These are phyloP conservation scores for Poa annua DNA, from an alignment of 176 grass and related monocot genomes.

Conservation along the genomic window DNA sequence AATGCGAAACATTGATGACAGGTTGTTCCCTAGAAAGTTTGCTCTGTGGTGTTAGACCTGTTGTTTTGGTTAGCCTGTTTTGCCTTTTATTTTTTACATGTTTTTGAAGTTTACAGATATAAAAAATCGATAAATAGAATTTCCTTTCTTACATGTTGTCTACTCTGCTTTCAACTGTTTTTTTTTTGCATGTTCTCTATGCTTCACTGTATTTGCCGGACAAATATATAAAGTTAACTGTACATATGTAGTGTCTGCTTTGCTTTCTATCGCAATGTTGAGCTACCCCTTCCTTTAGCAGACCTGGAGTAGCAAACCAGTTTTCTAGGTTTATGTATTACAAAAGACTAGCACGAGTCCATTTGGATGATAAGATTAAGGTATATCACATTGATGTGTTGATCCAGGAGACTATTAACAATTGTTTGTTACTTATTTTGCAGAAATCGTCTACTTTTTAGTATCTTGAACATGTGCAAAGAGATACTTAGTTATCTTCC, in stretches of 20 bases:
- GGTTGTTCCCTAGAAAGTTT: conserved; percentile 68
- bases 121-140: not conserved
- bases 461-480: conserved; percentile 95
- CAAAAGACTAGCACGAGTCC: conserved; percentile 4
- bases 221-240: conserved; percentile 15
- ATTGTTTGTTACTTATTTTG: conserved; percentile 44
- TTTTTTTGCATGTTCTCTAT: not conserved
- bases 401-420: conserved; percentile 10
- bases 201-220: not conserved
- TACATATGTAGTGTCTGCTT: not conserved
- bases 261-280: not conserved
- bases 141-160: not conserved
- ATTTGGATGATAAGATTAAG: conserved; percentile 15
- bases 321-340: conserved; percentile 6
- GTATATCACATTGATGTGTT: conserved; percentile 23
- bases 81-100: conserved; percentile 16
- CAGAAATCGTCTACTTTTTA: conserved; percentile 97
- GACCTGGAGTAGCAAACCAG: conserved; percentile 12
- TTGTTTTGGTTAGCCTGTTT: conserved; percentile 36
- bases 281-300: not conserved
- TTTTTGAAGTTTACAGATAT: conserved; percentile 23
- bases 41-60: conserved; percentile 39
- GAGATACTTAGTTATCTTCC: conserved; percentile 84
- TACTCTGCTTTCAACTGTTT: not conserved
- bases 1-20: conserved; percentile 98